phyloP scores from a whole-genome alignment of 2,329 filamentous ascomycete species.

The Penicillium janthinellum region DNA sequence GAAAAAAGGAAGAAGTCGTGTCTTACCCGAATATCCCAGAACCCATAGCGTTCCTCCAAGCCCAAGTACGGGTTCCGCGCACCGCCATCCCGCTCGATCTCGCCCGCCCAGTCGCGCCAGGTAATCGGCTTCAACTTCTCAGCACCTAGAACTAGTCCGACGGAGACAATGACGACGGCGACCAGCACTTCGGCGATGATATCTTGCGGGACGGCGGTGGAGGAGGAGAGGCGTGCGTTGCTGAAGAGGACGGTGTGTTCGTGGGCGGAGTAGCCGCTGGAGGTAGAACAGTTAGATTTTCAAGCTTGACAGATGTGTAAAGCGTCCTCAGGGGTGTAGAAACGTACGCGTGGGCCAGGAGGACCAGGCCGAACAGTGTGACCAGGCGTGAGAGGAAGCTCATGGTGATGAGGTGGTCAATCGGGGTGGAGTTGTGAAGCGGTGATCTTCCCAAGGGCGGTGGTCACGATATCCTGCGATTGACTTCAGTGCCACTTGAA shows the following conservation, averaged over 20 bases:
- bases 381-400: slow-evolving; percentile 70
- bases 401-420: slow-evolving; percentile 53
- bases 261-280: slow-evolving; percentile 92
- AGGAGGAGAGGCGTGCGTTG: slow-evolving; percentile 48
- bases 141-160: slow-evolving; percentile 78
- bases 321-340: neutral
- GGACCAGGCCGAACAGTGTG: slow-evolving; percentile 72
- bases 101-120: slow-evolving; percentile 76
- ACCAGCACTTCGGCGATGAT: slow-evolving; percentile 84
- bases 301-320: neutral
- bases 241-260: slow-evolving; percentile 80
- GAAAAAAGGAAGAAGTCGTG: neutral
- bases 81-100: slow-evolving; percentile 68
- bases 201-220: slow-evolving; percentile 68
- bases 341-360: slow-evolving; percentile 84
- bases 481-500: neutral
- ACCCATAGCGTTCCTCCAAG: slow-evolving; percentile 79
- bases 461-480: neutral
- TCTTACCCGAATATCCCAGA: slow-evolving; percentile 79
- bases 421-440: neutral
- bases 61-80: slow-evolving; percentile 76
- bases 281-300: neutral
- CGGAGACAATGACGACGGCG: slow-evolving; percentile 75
- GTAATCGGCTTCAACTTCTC: slow-evolving; percentile 81
- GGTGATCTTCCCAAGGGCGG: neutral